phyloP scores from a whole-genome alignment of 2,329 filamentous ascomycete genomes.

The Aspergillus versicolor region DNA sequence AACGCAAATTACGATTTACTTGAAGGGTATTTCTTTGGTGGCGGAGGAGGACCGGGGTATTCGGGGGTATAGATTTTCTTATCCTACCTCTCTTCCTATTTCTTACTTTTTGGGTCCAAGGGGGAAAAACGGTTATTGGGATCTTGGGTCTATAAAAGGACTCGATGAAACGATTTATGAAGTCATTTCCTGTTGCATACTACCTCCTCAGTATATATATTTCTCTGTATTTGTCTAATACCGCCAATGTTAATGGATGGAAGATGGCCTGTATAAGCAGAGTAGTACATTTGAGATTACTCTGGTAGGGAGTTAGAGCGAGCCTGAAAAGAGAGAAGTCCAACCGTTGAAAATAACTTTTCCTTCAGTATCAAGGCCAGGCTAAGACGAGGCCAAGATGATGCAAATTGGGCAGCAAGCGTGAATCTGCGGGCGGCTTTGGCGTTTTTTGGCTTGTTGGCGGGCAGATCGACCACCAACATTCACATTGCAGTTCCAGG shows the following conservation, averaged over 20 bases:
- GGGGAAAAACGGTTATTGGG: background rate
- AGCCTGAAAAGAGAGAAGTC: background rate
- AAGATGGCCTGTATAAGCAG: background rate
- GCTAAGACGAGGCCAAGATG: conserved; percentile 9
- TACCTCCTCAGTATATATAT: background rate
- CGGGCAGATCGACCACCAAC: conserved; percentile 5
- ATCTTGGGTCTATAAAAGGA: background rate
- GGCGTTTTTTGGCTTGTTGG: background rate
- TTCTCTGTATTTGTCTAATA: background rate
- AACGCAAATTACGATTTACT: conserved; percentile 51
- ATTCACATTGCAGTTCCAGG: background rate
- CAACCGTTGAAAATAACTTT: background rate
- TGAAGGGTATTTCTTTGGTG: conserved; percentile 58
- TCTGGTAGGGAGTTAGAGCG: background rate
- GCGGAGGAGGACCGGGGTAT: conserved; percentile 34
- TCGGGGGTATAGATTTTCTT: conserved; percentile 18
- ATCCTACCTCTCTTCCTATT: background rate
- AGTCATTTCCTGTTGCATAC: background rate
- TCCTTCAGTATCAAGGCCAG: background rate
- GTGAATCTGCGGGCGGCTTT: conserved; percentile 6
- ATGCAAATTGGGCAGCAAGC: conserved; percentile 20
- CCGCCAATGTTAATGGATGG: background rate
- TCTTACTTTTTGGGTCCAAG: background rate
- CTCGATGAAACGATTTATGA: background rate
- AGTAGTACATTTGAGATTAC: background rate